Conservation (phyloP, 2,329 filamentous ascomycete species). For the Dactylellina sp. region DNA sequence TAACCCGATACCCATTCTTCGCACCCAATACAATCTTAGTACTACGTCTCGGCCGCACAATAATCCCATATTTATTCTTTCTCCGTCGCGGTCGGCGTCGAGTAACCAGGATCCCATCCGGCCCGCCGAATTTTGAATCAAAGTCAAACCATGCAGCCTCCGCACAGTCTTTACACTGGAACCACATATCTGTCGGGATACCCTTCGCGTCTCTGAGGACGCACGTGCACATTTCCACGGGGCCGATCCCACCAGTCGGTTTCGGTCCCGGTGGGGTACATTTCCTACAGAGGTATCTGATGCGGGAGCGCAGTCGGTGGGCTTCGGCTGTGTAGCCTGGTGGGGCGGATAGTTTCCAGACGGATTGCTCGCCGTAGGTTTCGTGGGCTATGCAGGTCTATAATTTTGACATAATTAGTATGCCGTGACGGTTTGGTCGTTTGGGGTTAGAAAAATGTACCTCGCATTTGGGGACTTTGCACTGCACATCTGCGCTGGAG, state of each 20-base stretch:
- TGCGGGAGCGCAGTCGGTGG: constrained; percentile 49
- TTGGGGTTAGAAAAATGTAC: constrained; percentile 1
- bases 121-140: constrained; percentile 44
- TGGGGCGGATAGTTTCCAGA: constrained; percentile 39
- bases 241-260: constrained; percentile 44
- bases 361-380: constrained; percentile 43
- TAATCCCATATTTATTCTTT: constrained; percentile 49
- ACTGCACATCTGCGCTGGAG: constrained; percentile 36
- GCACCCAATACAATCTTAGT: neutral
- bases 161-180: constrained; percentile 47
- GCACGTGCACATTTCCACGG: constrained; percentile 50
- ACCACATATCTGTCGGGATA: constrained; percentile 49
- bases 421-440: neutral
- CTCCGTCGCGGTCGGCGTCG: constrained; percentile 13
- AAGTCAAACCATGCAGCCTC: constrained; percentile 47
- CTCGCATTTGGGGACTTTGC: constrained; percentile 48
- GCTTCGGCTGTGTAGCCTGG: constrained; percentile 33
- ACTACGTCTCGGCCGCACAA: constrained; percentile 27
- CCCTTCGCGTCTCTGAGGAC: constrained; percentile 36
- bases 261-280: constrained; percentile 34
- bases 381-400: constrained; percentile 47
- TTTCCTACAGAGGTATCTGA: constrained; percentile 43
- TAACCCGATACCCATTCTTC: constrained; percentile 10
- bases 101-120: constrained; percentile 26
- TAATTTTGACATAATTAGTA: neutral